Base-by-base conservation (phyloP, 148 eudicot genomes). In the Simmondsia chinensis region DNA sequence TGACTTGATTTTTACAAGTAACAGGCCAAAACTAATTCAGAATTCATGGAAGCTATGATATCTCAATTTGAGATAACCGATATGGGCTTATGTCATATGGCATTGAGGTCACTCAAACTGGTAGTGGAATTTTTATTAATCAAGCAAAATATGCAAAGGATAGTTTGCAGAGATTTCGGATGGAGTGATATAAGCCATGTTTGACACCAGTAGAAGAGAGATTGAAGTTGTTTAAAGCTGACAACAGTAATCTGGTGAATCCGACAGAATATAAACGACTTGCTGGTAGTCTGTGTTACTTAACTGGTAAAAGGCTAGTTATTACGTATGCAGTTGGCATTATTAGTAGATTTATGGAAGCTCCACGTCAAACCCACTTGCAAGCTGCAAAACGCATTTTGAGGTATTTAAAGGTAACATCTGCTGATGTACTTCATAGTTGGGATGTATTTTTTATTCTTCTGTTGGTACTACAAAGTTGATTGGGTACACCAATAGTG, bases 51-150 rank as follows among this genome's bases (percentile, higher is more conserved):
- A 15, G 31, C 41, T 18, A 46, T 46, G 62, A 56, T 56, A 21
- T 7, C 26, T 17, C 27, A 56, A 20, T 43, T 56, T 34, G 51
- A 43, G 42, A 56, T 45, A 44, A 33, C 51, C 3, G 52, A 56
- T 34, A 44, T 51, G 50, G 57, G 58, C 7, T 34, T 8, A 43
- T 51, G 65, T 36, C 50, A 12, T 45, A 60, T 23, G 54, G 60
- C 0, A 33, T 53, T 20, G 60, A 61, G 21, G 60, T 61, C 8
- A 27, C 13, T 11, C 48, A 61, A n/a, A 30, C 0, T 9, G 15
- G 44, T 11, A 15, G 13, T 39, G 42, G 50, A 5, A 9, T 18
- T 34, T 57, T 57, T 26, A 26, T 57, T 9, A 20, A 12, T 20
- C 52, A 56, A 28, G 38, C 9, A 9, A 36, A 46, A 20, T 56